phyloP scores from a whole-genome alignment of 768 basidiomycete genomes.

The Lentinula lateritia region DNA sequence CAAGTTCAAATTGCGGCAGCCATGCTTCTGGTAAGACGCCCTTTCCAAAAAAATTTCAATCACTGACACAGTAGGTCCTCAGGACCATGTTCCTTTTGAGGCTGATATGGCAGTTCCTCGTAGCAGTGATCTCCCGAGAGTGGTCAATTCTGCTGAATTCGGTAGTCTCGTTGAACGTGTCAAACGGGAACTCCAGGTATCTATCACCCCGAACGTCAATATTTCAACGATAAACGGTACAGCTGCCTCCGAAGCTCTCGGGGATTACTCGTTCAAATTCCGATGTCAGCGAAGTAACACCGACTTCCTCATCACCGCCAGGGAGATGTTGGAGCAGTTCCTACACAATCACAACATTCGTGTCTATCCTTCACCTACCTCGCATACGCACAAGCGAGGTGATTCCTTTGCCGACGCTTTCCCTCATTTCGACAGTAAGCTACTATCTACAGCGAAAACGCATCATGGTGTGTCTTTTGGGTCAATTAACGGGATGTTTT shows the following conservation, averaged over 20 bases:
- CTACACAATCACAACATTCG: constrained; percentile 79
- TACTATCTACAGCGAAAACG: constrained; percentile 73
- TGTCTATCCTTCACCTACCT: constrained; percentile 72
- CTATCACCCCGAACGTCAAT: constrained; percentile 80
- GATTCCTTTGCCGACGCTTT: constrained; percentile 95
- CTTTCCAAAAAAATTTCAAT: background rate
- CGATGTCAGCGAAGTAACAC: constrained; percentile 92
- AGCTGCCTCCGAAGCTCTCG: constrained; percentile 46
- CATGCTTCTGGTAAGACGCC: constrained; percentile 78
- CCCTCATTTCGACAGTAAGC: constrained; percentile 94
- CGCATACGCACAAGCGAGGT: constrained; percentile 77
- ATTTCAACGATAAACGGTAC: constrained; percentile 41
- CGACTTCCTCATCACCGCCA: constrained; percentile 84
- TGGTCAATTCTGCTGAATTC: constrained; percentile 81
- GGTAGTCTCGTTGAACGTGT: constrained; percentile 80
- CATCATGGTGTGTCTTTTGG: constrained; percentile 36
- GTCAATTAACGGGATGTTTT: constrained; percentile 2
- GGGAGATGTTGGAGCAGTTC: constrained; percentile 93
- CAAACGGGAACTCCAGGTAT: constrained; percentile 91
- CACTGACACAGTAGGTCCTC: constrained; percentile 2
- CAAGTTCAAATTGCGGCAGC: constrained; percentile 96
- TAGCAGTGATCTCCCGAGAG: constrained; percentile 67
- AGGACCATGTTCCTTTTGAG: constrained; percentile 97
- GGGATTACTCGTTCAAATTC: constrained; percentile 92
- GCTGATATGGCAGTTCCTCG: constrained; percentile 91